Evolutionary conservation across 164 flowering plant species (phyloP), one percentile per base, ranked within the genome.

Genomic region (Aristolochia californica): DNA sequence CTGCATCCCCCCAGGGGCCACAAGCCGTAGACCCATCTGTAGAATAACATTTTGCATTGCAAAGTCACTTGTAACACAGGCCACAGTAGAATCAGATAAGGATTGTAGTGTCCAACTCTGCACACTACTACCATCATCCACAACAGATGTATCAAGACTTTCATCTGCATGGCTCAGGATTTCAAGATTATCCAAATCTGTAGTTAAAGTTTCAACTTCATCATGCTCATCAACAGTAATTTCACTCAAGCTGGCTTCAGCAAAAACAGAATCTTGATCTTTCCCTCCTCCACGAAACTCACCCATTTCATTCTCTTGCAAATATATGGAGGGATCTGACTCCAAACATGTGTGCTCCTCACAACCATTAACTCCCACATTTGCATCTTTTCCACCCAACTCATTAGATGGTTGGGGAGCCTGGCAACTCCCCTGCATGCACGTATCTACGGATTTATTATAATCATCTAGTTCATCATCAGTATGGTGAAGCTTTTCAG

Each of bases 11-110:
- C 85, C 90, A 44, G 96, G 89, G 13, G 97, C 95, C 57, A 90
- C 56, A 59, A 94, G 78, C 17, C 96, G 88, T 62, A 94, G 72
- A 50, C 99, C 97, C 78, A 94, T 94, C 70, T 94, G 99, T 65
- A 94, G 80, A 58, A 94, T 66, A 59, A 90, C 99, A 77, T 94
- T 94, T 74, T 94, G 99, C 96, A 90, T 90, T 22, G 99, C 97
- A 75, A 69, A 94, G 66, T 94, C 99, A 73, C 83, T 61, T 16
- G 99, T 94, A 55, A 87, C 60, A 70, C 99, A 94, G 48, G 97
- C 97, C 13, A 94, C 93, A 72, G 75, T 83, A 8, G 99, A 94
- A 20, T 94, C 97, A 23, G 97, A 87, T 62, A 94, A 69, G 54
- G 99, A 83, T 66, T 82, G 80, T 14, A 85, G 56, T 68, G 67